These are phyloP conservation scores for Aspergillus candidus DNA, from an alignment of 2,329 filamentous ascomycete genomes.

Conservation along the genomic window DNA sequence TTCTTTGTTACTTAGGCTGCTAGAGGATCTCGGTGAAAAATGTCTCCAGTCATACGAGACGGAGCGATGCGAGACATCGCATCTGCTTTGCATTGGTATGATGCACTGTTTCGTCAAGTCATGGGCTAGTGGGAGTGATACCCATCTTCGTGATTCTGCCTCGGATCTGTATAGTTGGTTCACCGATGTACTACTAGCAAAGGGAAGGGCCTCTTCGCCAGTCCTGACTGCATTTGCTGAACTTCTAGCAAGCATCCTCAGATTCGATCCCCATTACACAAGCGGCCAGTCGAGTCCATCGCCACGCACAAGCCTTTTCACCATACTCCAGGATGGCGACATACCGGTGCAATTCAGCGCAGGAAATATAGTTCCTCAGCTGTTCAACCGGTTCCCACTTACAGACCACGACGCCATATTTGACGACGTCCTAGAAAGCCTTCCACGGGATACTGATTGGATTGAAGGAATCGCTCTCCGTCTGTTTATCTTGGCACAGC, in stretches of 20 bases:
- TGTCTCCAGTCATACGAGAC: slow-evolving; percentile 53
- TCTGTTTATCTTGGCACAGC: slow-evolving; percentile 64
- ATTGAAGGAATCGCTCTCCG: slow-evolving; percentile 80
- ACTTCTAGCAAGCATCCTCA: slow-evolving; percentile 65
- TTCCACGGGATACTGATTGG: slow-evolving; percentile 67
- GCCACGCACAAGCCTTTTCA: slow-evolving; percentile 65
- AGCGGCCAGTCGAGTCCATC: slow-evolving; percentile 54
- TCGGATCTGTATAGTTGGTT: slow-evolving; percentile 76
- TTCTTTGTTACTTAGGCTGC: slow-evolving; percentile 37
- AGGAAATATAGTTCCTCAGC: slow-evolving; percentile 59
- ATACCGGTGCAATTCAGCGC: slow-evolving; percentile 72
- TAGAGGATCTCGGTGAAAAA: slow-evolving; percentile 44
- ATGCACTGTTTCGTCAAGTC: slow-evolving; percentile 57
- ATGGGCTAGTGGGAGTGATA: slow-evolving; percentile 55
- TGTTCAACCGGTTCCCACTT: slow-evolving; percentile 79
- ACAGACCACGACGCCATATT: slow-evolving; percentile 79
- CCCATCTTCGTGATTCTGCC: slow-evolving; percentile 59
- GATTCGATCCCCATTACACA: slow-evolving; percentile 61
- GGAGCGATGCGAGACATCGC: slow-evolving; percentile 67
- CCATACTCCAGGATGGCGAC: slow-evolving; percentile 60
- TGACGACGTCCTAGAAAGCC: slow-evolving; percentile 69
- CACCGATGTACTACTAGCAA: slow-evolving; percentile 59
- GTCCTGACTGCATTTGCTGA: slow-evolving; percentile 62
- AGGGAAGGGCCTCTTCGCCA: slow-evolving; percentile 62
- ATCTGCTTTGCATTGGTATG: slow-evolving; percentile 61